Evolutionary conservation across 176 grass and related monocot genomes (phyloP).

Genomic region (Cenchrus fungigraminus): DNA sequence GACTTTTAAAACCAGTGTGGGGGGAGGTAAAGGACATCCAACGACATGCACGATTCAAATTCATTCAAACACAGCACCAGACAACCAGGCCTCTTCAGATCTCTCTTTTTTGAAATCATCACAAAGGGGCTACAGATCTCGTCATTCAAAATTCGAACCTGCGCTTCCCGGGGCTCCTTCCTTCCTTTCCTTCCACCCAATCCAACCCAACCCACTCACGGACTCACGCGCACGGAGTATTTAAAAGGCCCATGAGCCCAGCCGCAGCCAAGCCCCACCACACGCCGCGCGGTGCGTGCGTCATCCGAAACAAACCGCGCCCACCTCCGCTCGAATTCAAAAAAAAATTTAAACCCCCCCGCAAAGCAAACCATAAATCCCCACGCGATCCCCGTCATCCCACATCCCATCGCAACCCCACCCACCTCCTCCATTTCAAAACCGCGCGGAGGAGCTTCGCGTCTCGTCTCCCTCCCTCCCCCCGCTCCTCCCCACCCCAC

Average conservation of each 20-base stretch:
- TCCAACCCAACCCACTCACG: background rate
- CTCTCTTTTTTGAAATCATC: background rate
- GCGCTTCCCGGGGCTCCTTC: background rate
- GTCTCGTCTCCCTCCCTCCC: background rate
- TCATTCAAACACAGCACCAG: background rate
- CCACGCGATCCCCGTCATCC: slow-evolving; percentile 5
- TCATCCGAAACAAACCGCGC: slow-evolving; percentile 46
- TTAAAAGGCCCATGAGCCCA: slow-evolving; percentile 15
- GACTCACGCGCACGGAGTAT: background rate
- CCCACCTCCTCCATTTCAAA: slow-evolving; percentile 31
- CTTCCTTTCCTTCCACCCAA: background rate
- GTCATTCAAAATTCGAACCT: slow-evolving; percentile 7
- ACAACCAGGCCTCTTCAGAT: background rate
- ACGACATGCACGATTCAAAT: background rate
- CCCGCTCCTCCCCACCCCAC: background rate
- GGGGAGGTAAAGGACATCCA: background rate
- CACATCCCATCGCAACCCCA: background rate
- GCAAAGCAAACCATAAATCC: slow-evolving; percentile 33
- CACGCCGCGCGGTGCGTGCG: slow-evolving; percentile 6
- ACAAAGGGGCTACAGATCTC: too few species aligned
- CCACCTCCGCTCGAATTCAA: slow-evolving; percentile 64
- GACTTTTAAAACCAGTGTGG: background rate
- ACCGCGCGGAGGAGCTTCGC: slow-evolving; percentile 10
- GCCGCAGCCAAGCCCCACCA: background rate
- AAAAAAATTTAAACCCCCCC: slow-evolving; percentile 17